Evolutionary conservation across 1,139 yeast genomes (phyloP).

Genomic region (Blastobotrys elegans): DNA sequence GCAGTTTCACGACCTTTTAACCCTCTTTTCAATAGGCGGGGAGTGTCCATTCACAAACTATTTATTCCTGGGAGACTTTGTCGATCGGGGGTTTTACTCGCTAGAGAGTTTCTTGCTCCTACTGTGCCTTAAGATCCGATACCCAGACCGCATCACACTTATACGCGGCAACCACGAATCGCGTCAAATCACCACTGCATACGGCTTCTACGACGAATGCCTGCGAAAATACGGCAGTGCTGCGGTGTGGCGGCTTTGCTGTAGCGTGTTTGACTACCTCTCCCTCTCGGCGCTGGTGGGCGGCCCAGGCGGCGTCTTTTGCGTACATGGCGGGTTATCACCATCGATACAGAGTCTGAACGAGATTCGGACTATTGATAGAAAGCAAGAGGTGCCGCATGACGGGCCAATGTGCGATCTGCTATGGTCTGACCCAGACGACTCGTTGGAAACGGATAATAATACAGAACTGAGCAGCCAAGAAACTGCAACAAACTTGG

Average conservation of each 20-base stretch:
- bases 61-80: conserved; percentile 72
- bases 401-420: conserved; percentile 99
- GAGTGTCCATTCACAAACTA: conserved; percentile 75
- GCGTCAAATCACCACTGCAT: conserved; percentile 95
- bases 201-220: conserved; percentile 97
- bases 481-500: conserved; percentile 6
- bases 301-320: conserved; percentile 71
- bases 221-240: conserved; percentile 91
- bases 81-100: conserved; percentile 95
- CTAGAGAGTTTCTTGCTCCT: conserved; percentile 75
- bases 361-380: conserved; percentile 76
- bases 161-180: conserved; percentile 97
- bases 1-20: conserved; percentile 86
- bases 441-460: conserved; percentile 34
- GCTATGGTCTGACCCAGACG: conserved; percentile 97
- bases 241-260: conserved; percentile 79
- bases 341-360: conserved; percentile 83
- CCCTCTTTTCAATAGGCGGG: conserved; percentile 80
- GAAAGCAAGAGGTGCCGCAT: conserved; percentile 96
- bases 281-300: conserved; percentile 90
- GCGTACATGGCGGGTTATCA: conserved; percentile 94
- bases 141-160: conserved; percentile 90
- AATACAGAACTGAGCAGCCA: not conserved
- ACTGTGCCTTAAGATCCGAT: conserved; percentile 79
- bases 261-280: conserved; percentile 82